These are phyloP conservation scores for Litchi chinensis DNA, from an alignment of 345 rosid species.

Conservation along the genomic window DNA sequence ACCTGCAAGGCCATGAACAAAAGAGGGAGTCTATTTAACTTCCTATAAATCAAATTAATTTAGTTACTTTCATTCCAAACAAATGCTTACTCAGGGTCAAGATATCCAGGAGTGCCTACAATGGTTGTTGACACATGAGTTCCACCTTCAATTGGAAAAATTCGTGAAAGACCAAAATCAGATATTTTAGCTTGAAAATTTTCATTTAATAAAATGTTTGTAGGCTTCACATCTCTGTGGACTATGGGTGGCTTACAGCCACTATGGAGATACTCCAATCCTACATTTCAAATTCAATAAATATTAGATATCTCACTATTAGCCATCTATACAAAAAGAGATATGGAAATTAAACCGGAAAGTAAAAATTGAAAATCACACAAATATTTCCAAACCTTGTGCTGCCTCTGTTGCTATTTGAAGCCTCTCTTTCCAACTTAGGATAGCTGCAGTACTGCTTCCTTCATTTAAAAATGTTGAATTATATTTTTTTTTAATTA, in stretches of 20 bases:
- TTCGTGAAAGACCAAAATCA: slow-evolving; percentile 34
- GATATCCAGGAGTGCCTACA: slow-evolving; percentile 54
- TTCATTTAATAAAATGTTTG: slow-evolving; percentile 40
- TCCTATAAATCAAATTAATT: neutral
- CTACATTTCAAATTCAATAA: slow-evolving; percentile 15
- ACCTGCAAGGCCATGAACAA: slow-evolving; percentile 18
- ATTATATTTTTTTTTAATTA: too few relatives aligned
- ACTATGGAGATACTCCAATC: slow-evolving; percentile 34
- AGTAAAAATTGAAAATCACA: neutral
- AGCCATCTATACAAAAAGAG: too few relatives aligned
- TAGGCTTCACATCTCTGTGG: slow-evolving; percentile 39
- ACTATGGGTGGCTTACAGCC: neutral
- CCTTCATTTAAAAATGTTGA: too few relatives aligned
- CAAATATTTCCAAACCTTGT: slow-evolving; percentile 20
- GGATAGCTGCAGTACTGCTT: neutral
- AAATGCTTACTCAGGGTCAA: slow-evolving; percentile 29
- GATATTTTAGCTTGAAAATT: slow-evolving; percentile 25
- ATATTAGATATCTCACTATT: neutral
- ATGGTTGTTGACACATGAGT: slow-evolving; percentile 40
- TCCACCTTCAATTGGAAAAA: slow-evolving; percentile 34
- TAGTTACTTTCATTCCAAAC: neutral
- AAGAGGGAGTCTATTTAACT: neutral
- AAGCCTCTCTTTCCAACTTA: slow-evolving; percentile 30
- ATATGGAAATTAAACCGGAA: too few relatives aligned
- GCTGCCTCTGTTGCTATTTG: slow-evolving; percentile 28